A percentile compares a stretch with the other conserved stretches of the same genome.
Evolutionary conservation across 192 early-diverging fungal genomes (phyloP).

Genomic region (Dimargaris xerosporica): DNA sequence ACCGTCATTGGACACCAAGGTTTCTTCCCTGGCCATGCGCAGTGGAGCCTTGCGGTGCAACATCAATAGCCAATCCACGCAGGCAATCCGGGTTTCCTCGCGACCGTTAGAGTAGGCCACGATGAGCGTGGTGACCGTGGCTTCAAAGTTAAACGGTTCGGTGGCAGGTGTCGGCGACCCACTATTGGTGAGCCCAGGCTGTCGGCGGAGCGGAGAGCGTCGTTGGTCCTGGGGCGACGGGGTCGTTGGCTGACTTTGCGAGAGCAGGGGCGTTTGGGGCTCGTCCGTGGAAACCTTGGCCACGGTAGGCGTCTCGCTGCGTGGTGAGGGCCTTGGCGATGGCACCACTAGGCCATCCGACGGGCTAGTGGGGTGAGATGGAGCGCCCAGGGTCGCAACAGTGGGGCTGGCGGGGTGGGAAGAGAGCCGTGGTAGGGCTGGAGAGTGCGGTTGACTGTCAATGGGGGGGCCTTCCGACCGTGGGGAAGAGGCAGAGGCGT

Average conservation of each 20-base stretch:
- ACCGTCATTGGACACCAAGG: constrained; percentile 68
- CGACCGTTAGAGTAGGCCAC: constrained; percentile 69
- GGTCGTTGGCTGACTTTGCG: no score
- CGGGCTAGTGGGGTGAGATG: background rate
- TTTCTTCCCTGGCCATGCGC: constrained; percentile 33
- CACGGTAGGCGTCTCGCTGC: no score
- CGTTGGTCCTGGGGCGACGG: background rate
- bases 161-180: background rate
- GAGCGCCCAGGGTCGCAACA: background rate
- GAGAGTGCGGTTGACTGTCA: background rate
- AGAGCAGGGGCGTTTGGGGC: no score
- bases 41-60: constrained; percentile 82
- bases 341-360: no score
- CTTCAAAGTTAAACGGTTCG: constrained; percentile 73
- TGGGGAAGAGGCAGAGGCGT: background rate
- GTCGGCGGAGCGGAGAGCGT: background rate
- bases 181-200: no score
- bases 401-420: background rate
- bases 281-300: background rate
- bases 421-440: background rate
- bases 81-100: constrained; percentile 83
- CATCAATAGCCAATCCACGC: constrained; percentile 94
- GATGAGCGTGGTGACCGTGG: constrained; percentile 64
- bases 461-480: background rate
- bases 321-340: no score